phyloP scores from a whole-genome alignment of 768 basidiomycete genomes.

The Mycena latifolia region DNA sequence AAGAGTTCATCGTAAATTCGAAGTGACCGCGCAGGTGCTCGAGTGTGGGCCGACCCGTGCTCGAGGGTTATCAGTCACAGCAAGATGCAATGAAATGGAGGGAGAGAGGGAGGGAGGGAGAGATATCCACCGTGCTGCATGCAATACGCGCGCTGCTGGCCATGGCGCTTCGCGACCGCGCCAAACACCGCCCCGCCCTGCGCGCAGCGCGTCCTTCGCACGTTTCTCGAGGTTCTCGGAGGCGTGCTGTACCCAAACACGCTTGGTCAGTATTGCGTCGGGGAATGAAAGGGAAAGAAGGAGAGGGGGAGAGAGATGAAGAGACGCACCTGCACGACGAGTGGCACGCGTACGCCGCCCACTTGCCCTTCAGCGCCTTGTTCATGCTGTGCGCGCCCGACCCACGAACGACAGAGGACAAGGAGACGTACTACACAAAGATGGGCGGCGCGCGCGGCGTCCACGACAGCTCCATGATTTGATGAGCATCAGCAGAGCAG shows the following conservation, averaged over 20 bases:
- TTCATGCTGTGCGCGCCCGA: conserved; percentile 69
- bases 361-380: conserved; percentile 88
- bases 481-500: conserved; percentile 16
- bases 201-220: conserved; percentile 87
- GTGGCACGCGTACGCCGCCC: conserved; percentile 92
- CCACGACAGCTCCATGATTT: conserved; percentile 95
- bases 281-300: conserved; percentile 19
- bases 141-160: conserved; percentile 92
- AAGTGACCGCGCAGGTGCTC: conserved; percentile 82
- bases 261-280: neutral
- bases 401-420: conserved; percentile 4
- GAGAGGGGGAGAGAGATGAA: neutral
- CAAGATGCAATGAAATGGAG: neutral
- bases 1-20: too few species aligned
- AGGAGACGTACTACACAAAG: conserved; percentile 77
- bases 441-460: conserved; percentile 89
- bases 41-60: conserved; percentile 84
- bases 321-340: conserved; percentile 81
- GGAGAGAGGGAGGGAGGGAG: too few species aligned
- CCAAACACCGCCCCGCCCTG: conserved; percentile 75
- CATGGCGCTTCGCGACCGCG: conserved; percentile 87
- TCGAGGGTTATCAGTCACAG: conserved; percentile 72
- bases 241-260: conserved; percentile 72
- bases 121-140: conserved; percentile 87
- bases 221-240: conserved; percentile 89